Evolutionary conservation across 1,139 yeast genomes (phyloP).

Genomic region (Geotrichum reessii): DNA sequence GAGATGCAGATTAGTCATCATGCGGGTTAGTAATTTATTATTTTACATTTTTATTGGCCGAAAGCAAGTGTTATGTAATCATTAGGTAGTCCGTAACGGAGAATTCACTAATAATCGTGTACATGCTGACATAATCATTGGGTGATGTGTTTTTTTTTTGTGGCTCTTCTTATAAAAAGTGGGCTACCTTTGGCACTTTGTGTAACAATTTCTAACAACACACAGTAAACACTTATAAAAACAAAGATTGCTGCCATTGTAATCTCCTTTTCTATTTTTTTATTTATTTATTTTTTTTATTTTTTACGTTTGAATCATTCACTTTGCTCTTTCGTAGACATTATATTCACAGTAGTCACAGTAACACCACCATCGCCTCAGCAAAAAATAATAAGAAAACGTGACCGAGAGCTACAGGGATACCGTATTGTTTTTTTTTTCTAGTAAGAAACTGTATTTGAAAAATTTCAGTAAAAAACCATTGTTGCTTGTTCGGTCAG

Average conservation of each 20-base stretch:
- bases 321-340: neutral
- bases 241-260: neutral
- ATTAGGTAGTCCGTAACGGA: neutral
- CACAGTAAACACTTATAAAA: neutral
- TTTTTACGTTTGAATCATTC: neutral
- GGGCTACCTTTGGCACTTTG: neutral
- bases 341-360: neutral
- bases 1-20: neutral
- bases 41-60: neutral
- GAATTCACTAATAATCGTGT: neutral
- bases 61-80: neutral
- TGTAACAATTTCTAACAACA: no score
- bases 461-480: neutral
- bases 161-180: neutral
- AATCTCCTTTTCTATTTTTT: neutral
- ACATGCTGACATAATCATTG: neutral
- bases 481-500: neutral
- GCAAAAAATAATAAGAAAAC: neutral
- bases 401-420: neutral
- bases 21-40: neutral
- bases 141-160: neutral
- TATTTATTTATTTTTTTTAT: neutral
- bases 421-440: neutral
- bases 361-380: neutral
- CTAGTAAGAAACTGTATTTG: no score